A percentile compares a stretch with the other conserved stretches of the same genome.
These are phyloP conservation scores for Hanseniaspora mollemarum DNA, from an alignment of 805 yeast species.

Conservation along the genomic window DNA sequence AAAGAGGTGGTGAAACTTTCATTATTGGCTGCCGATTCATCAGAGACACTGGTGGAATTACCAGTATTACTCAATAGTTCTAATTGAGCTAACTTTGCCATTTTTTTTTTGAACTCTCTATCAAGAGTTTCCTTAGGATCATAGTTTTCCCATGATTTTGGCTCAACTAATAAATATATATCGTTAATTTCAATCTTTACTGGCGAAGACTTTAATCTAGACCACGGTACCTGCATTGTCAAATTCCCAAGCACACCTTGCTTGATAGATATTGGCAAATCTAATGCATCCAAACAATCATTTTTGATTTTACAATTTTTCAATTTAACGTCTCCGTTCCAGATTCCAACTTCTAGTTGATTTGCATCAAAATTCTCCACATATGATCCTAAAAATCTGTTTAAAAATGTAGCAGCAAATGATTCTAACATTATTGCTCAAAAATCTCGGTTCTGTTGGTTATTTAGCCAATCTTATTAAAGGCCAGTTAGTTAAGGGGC, in stretches of 20 bases:
- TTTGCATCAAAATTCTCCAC: conserved; percentile 93
- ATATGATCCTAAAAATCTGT: conserved; percentile 37
- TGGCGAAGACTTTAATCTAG: conserved; percentile 83
- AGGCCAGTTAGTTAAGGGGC: too few species aligned
- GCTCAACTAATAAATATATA: conserved; percentile 70
- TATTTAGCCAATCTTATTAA: too few species aligned
- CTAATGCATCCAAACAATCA: conserved; percentile 77
- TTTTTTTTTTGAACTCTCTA: conserved; percentile 53
- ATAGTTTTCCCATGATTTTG: conserved; percentile 47
- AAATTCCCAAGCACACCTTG: conserved; percentile 85
- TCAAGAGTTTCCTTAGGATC: conserved; percentile 45
- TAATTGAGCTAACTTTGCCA: conserved; percentile 55
- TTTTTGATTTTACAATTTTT: conserved; percentile 66
- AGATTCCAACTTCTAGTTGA: conserved; percentile 87
- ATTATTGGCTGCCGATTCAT: conserved; percentile 37
- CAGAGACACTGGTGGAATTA: conserved; percentile 30
- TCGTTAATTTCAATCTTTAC: conserved; percentile 80
- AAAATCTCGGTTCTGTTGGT: background rate
- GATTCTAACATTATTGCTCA: conserved; percentile 28
- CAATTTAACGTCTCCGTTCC: conserved; percentile 93
- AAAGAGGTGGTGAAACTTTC: conserved; percentile 80
- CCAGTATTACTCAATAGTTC: conserved; percentile 37
- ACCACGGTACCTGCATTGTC: conserved; percentile 91
- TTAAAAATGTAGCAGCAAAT: conserved; percentile 29
- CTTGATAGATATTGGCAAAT: conserved; percentile 74